These are phyloP conservation scores for Pleurotus tuoliensis DNA, from an alignment of 768 basidiomycete species.

Conservation along the genomic window DNA sequence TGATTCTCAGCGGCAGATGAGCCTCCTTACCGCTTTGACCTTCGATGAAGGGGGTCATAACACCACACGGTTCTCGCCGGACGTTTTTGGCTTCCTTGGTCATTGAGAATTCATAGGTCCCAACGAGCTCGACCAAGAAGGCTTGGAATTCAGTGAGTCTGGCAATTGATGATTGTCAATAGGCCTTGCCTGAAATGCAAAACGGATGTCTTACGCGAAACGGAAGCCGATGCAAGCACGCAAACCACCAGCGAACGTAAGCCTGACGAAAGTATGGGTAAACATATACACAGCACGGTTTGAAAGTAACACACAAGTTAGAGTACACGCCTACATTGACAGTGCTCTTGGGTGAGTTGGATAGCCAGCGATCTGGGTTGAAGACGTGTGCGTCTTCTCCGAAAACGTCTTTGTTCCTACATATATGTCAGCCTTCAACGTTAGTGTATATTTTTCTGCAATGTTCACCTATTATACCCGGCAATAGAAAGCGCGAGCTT, in stretches of 20 bases:
- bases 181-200: neutral
- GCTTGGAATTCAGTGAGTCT: slow-evolving; percentile 50
- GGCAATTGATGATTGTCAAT: neutral
- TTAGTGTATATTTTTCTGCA: too few relatives aligned
- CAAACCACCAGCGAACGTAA: slow-evolving; percentile 47
- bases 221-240: slow-evolving; percentile 48
- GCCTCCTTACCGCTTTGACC: slow-evolving; percentile 36
- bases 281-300: too few relatives aligned
- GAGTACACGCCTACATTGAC: slow-evolving; percentile 41
- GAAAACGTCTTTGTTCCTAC: slow-evolving; percentile 47
- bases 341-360: slow-evolving; percentile 30
- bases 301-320: slow-evolving; percentile 28
- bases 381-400: slow-evolving; percentile 55
- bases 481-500: slow-evolving; percentile 11
- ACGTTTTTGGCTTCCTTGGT: slow-evolving; percentile 31
- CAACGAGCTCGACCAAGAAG: slow-evolving; percentile 52
- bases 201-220: slow-evolving; percentile 28
- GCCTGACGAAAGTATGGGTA: neutral
- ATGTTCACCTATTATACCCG: slow-evolving; percentile 27
- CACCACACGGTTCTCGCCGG: slow-evolving; percentile 33
- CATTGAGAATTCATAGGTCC: slow-evolving; percentile 47
- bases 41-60: slow-evolving; percentile 39
- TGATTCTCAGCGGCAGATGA: slow-evolving; percentile 37
- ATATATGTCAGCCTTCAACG: too few relatives aligned
- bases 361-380: slow-evolving; percentile 55